These are phyloP conservation scores for Penicillium desertorum DNA, from an alignment of 495 filamentous ascomycete genomes.

Conservation along the genomic window DNA sequence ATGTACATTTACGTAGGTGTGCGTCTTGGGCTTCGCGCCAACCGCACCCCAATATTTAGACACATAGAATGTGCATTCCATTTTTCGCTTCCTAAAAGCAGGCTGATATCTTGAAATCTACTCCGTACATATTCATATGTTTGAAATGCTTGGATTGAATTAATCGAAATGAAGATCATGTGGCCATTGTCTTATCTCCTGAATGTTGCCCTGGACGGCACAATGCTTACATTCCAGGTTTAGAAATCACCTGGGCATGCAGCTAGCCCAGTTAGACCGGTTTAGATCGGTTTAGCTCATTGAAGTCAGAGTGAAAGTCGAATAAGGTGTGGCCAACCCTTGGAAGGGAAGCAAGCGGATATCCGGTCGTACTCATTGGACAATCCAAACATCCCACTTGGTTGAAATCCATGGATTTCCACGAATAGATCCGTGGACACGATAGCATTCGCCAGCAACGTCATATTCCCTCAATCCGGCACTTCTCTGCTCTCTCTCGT, in stretches of 20 bases:
- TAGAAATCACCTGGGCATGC: not conserved
- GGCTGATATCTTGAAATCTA: too few species aligned
- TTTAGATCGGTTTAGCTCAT: not conserved
- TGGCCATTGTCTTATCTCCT: not conserved
- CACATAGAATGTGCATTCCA: too few species aligned
- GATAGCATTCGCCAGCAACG: not conserved
- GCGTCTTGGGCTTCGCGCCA: not conserved
- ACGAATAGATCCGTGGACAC: not conserved
- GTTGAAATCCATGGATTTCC: not conserved
- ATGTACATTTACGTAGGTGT: not conserved
- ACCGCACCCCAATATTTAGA: not conserved
- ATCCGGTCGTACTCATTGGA: not conserved
- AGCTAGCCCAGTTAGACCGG: not conserved
- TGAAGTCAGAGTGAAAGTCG: not conserved
- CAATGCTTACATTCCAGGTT: too few species aligned
- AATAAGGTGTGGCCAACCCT: constrained; percentile 17
- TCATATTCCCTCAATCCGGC: constrained; percentile 7
- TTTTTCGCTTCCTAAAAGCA: too few species aligned
- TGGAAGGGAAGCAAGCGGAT: not conserved
- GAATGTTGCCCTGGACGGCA: too few species aligned
- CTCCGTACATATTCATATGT: not conserved
- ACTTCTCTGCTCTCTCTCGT: not conserved
- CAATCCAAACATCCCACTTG: not conserved
- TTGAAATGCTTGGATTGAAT: not conserved
- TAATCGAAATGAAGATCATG: too few species aligned